Percentiles rank a stretch among this genome's conserved stretches.
These are phyloP conservation scores for Lobosporangium transversale DNA, from an alignment of 192 early-diverging fungal species.

Conservation along the genomic window DNA sequence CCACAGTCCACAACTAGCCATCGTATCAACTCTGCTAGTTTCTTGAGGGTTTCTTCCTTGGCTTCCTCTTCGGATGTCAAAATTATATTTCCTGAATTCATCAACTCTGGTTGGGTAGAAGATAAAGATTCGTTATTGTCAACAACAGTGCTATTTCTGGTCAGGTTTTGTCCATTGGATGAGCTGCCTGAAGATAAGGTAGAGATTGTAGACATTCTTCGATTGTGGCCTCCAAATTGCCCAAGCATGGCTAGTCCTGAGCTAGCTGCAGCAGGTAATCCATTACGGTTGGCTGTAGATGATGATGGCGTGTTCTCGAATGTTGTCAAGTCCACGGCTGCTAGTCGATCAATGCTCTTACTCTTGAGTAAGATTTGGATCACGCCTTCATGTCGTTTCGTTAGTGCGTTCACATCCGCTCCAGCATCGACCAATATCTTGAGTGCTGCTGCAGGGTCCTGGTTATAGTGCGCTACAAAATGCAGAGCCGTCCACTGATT, in stretches of 20 bases:
- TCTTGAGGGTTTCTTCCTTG: conserved; percentile 43
- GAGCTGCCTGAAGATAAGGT: conserved; percentile 22
- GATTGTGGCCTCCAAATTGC: conserved; percentile 29
- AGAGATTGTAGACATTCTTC: conserved; percentile 27
- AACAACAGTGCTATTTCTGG: conserved; percentile 31
- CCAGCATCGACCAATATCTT: conserved; percentile 53
- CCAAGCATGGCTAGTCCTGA: conserved; percentile 13
- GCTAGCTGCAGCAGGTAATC: conserved; percentile 12
- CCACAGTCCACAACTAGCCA: conserved; percentile 47
- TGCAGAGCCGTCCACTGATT: conserved; percentile 49
- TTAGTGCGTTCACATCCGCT: conserved; percentile 47
- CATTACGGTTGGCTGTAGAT: not conserved
- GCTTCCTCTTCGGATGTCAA: conserved; percentile 46
- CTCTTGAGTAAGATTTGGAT: conserved; percentile 47
- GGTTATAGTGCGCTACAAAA: conserved; percentile 51
- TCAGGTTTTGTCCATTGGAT: conserved; percentile 2
- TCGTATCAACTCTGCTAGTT: conserved; percentile 41
- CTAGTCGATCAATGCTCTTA: conserved; percentile 50
- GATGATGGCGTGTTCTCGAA: not conserved
- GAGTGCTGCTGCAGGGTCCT: conserved; percentile 48
- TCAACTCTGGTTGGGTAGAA: conserved; percentile 4
- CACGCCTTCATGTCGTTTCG: conserved; percentile 38
- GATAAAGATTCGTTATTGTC: conserved; percentile 6
- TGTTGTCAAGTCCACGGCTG: conserved; percentile 18
- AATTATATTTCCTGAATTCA: conserved; percentile 6